Base-by-base conservation (phyloP, 108 stramenopile genomes). In the Licmophora abbreviata region DNA sequence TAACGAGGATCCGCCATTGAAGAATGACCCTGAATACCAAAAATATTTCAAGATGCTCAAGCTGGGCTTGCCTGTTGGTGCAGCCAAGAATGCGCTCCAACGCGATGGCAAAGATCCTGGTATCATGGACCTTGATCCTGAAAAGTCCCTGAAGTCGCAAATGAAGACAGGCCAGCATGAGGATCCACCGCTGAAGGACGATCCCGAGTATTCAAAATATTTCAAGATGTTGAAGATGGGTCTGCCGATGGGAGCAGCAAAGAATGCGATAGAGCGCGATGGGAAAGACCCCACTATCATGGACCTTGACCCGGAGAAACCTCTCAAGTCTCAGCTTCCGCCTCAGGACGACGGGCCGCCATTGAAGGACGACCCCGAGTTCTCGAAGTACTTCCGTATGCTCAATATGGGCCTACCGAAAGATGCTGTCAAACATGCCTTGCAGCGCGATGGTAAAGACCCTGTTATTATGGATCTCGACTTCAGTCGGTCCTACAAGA, bases 41-140 rank as follows among this genome's bases (percentile, higher is more conserved):
- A 89, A 89, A 44, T 94, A 81, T 32, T 80, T 70, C 56, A 81
- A 77, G 42, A 90, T 90, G 88, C 48, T 78, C 14, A 72, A 73
- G 25, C 69, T 83, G 65, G 81, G 81, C 12, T 30, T 82, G 18
- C 81, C 73, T 0, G 58, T 68, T 26, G 83, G 63, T 14, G 83
- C 79, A 5, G 82, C 85, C 2, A 63, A 73, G 48, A 74, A 89
- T 69, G 81, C 88, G 1, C 34, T 85, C 32, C 38, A 51, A 28
- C 52, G 88, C 17, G 88, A 89, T 59, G 80, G 72, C 7, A 55
- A 71, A 31, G 76, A 85, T 54, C 73, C 81, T 26, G 35, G 57
- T 12, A 65, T 83, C 8, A 75, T 92, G 56, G 88, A 92, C 52
- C 56, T 85, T 12, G 85, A 88, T 54, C 82, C 67, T 14, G 64